Base-by-base conservation (phyloP, 1,284 basidiomycete species). In the Ganoderma meredithae region DNA sequence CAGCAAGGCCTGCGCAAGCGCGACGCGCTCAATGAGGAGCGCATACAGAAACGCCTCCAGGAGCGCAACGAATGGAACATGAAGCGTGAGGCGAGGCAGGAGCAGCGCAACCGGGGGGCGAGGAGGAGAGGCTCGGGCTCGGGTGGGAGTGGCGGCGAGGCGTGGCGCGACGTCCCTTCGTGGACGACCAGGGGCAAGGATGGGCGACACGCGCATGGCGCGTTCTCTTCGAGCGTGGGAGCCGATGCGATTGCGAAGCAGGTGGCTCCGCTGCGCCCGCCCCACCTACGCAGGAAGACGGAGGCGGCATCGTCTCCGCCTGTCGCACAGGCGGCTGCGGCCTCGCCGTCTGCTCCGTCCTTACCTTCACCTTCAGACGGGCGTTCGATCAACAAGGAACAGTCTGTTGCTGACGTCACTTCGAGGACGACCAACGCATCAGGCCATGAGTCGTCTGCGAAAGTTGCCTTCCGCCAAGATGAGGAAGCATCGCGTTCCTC, bases 1-100 rank as follows among this genome's bases (percentile, higher is more conserved):
- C 67, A 72, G 39, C 71, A 72, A 58, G 68, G 43, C 1, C 62
- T 64, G 47, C 71, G 60, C 41, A 72, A 69, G 59, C 69, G 65
- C 41, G 63, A 58, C 25, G 71, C 41, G n/a, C 3, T n/a, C 12
- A n/a, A 55, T 39, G 67, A 71, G 49, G 52, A 68, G 55, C 64
- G 68, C 22, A 62, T 52, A 25, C 65, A 56, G 8, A 64, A 73
- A 60, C 56, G 69, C 41, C 52, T 67, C 56, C 63, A 72, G 44
- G 66, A 66, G 66, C 69, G 47, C 64, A 31, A 25, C 52, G 62
- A 49, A 17, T 43, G 25, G 22, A 49, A 55, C 40, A 31, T 9
- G 19, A n/a, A 56, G n/a, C 39, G 53, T 8, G 58, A 44, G 12
- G 19, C 10, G 17, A n/a, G 61, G 2, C 15, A 55, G 15, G 52